Percentiles rank a stretch among this genome's conserved stretches.
phyloP scores from a whole-genome alignment of 371 early-diverging fungal species.

The Astathelohania contejeani region DNA sequence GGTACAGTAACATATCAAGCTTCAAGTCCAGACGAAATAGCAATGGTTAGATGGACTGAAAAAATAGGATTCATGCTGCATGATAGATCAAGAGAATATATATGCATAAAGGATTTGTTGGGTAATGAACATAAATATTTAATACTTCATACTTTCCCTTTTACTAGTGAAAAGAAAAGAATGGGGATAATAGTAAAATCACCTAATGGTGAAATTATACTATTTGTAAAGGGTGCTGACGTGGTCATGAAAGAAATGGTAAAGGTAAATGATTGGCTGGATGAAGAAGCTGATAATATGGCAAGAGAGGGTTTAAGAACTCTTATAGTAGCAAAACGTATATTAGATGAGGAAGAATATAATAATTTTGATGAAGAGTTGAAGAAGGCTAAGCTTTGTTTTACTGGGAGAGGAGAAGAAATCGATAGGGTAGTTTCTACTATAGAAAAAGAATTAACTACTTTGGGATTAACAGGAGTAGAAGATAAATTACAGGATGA shows the following conservation, averaged over 20 bases:
- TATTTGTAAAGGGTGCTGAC: conserved; percentile 93
- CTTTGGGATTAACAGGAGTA: conserved; percentile 91
- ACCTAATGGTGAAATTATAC: conserved; percentile 55
- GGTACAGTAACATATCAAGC: conserved; percentile 66
- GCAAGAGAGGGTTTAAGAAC: conserved; percentile 93
- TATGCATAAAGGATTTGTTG: conserved; percentile 18
- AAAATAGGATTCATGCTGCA: conserved; percentile 67
- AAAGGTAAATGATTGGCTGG: conserved; percentile 83
- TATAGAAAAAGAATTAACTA: conserved; percentile 69
- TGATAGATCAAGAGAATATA: conserved; percentile 53
- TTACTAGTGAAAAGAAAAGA: conserved; percentile 85
- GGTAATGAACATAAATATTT: conserved; percentile 54
- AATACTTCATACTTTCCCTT: conserved; percentile 79
- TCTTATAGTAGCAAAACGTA: conserved; percentile 73
- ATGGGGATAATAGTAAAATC: conserved; percentile 89
- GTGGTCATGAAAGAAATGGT: conserved; percentile 75
- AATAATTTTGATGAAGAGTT: conserved; percentile 57
- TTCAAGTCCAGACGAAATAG: conserved; percentile 95
- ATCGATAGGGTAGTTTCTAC: conserved; percentile 59
- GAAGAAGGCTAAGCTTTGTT: conserved; percentile 57
- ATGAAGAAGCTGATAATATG: conserved; percentile 95
- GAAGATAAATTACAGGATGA: conserved; percentile 92
- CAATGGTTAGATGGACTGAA: conserved; percentile 87
- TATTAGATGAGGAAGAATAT: conserved; percentile 57
- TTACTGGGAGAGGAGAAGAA: conserved; percentile 58